phyloP scores from a whole-genome alignment of 441 rosid genomes.

The Bruguiera hainesii region DNA sequence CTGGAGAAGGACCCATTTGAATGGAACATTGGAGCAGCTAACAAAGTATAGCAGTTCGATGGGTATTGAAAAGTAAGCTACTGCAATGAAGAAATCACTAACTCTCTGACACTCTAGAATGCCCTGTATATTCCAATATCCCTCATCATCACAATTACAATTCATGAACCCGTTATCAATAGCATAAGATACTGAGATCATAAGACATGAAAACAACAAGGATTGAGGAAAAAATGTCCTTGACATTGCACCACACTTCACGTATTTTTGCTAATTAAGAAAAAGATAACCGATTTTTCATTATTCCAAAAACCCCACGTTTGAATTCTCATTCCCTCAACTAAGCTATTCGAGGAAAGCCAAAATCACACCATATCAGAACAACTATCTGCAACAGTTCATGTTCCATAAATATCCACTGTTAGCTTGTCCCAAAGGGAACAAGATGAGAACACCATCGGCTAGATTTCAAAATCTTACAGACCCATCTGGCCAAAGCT shows the following conservation, averaged over 20 bases:
- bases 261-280: neutral
- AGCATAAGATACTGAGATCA: constrained; percentile 37
- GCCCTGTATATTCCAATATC: constrained; percentile 66
- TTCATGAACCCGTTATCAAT: constrained; percentile 49
- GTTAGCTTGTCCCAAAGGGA: neutral
- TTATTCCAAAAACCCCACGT: constrained; percentile 2
- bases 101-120: constrained; percentile 82
- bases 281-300: neutral
- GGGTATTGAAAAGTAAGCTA: constrained; percentile 95
- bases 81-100: constrained; percentile 88
- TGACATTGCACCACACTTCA: constrained; percentile 42
- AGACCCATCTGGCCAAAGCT: neutral
- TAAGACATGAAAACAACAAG: constrained; percentile 40
- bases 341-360: neutral
- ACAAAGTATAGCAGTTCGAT: constrained; percentile 91
- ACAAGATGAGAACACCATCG: neutral
- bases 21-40: constrained; percentile 91
- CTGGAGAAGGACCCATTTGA: constrained; percentile 94
- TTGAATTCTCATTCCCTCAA: neutral
- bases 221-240: constrained; percentile 39
- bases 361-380: neutral
- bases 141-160: constrained; percentile 92
- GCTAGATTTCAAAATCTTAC: constrained; percentile 24
- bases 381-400: constrained; percentile 2
- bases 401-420: constrained; percentile 18